Percentiles rank a stretch among this genome's conserved stretches.
These are phyloP conservation scores for Trichoderma asperellum DNA, from an alignment of 2,329 filamentous ascomycete species.

Conservation along the genomic window DNA sequence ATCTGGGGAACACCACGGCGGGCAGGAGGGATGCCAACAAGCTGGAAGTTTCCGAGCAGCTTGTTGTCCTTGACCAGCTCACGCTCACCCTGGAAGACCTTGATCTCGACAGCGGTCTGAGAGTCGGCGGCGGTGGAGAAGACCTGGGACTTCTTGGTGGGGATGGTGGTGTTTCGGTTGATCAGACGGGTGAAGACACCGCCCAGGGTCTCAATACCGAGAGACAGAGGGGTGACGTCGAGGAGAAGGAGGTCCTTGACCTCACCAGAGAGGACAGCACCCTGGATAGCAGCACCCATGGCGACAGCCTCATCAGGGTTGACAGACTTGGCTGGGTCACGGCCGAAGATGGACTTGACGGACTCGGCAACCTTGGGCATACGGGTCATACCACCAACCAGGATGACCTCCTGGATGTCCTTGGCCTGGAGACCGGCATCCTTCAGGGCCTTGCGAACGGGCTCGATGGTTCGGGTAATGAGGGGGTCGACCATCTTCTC, in stretches of 20 bases:
- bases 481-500: slow-evolving; percentile 91
- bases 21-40: slow-evolving; percentile 93
- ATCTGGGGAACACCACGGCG: slow-evolving; percentile 96
- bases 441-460: slow-evolving; percentile 95
- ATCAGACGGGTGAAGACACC: slow-evolving; percentile 98
- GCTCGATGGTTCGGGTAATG: slow-evolving; percentile 83
- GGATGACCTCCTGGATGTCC: slow-evolving; percentile 96
- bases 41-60: slow-evolving; percentile 98
- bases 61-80: slow-evolving; percentile 99
- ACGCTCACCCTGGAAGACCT: slow-evolving; percentile 99
- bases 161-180: slow-evolving; percentile 99
- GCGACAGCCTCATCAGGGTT: slow-evolving; percentile 98
- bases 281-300: slow-evolving; percentile 96
- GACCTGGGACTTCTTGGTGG: slow-evolving; percentile 98
- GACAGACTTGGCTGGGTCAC: slow-evolving; percentile 95
- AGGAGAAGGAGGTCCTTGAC: slow-evolving; percentile 95
- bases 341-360: slow-evolving; percentile 95
- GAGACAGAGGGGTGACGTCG: slow-evolving; percentile 92
- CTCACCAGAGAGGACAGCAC: slow-evolving; percentile 93
- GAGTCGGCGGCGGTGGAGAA: slow-evolving; percentile 98
- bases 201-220: slow-evolving; percentile 97
- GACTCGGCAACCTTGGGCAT: slow-evolving; percentile 98
- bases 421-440: slow-evolving; percentile 88
- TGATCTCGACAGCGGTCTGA: slow-evolving; percentile 99
- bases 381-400: slow-evolving; percentile 98